Evolutionary conservation across 2,329 filamentous ascomycete genomes (phyloP).

Genomic region (Trichophyton mentagrophytes): DNA sequence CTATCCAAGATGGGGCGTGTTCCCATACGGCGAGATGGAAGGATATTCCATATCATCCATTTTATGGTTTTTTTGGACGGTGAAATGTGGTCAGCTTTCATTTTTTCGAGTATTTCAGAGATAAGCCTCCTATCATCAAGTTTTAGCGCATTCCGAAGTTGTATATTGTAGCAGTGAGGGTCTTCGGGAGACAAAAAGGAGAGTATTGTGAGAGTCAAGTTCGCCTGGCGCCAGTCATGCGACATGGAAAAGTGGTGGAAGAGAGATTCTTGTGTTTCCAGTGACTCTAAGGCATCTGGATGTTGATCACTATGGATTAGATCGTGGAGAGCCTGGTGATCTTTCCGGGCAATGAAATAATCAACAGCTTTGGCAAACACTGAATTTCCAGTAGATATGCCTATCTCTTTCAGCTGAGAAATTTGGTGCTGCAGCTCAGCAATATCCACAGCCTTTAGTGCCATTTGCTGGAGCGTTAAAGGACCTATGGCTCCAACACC

Average conservation of each 20-base stretch:
- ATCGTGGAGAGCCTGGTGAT: conserved; percentile 41
- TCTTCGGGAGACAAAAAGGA: conserved; percentile 26
- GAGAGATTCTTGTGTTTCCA: conserved; percentile 41
- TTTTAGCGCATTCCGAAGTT: conserved; percentile 29
- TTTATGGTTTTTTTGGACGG: conserved; percentile 35
- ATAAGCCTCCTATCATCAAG: conserved; percentile 22
- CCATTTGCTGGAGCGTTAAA: conserved; percentile 64
- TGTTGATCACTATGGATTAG: conserved; percentile 50
- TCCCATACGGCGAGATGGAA: conserved; percentile 22
- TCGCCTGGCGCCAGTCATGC: conserved; percentile 40
- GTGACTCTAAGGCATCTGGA: conserved; percentile 50
- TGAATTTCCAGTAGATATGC: conserved; percentile 50
- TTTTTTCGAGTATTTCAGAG: conserved; percentile 33
- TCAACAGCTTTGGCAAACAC: conserved; percentile 54
- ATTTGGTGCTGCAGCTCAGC: conserved; percentile 48
- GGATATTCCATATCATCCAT: conserved; percentile 28
- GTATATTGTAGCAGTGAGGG: conserved; percentile 24
- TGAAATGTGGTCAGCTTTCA: conserved; percentile 34
- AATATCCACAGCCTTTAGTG: conserved; percentile 47
- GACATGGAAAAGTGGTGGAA: conserved; percentile 40
- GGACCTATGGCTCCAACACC: conserved; percentile 62
- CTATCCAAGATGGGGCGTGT: conserved; percentile 17
- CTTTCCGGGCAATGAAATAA: conserved; percentile 47
- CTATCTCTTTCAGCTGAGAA: conserved; percentile 45
- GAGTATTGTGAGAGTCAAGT: conserved; percentile 44